A percentile compares a stretch with the other conserved stretches of the same genome.
These are phyloP conservation scores for Furcasterigmium furcatum DNA, from an alignment of 2,329 filamentous ascomycete genomes.

Conservation along the genomic window DNA sequence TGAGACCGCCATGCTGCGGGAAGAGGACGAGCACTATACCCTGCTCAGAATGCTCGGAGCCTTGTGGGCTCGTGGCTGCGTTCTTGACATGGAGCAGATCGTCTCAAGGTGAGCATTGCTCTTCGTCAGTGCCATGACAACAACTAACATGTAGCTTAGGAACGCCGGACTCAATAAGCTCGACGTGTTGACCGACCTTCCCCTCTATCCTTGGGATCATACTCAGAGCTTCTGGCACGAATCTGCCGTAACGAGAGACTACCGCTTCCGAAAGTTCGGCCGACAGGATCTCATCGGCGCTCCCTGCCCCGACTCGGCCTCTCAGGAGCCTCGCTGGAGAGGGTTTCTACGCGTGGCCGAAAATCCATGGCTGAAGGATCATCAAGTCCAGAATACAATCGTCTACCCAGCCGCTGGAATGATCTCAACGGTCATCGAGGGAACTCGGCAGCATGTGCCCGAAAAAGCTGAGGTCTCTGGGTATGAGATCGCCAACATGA, in stretches of 20 bases:
- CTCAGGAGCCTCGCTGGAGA: slow-evolving; percentile 44
- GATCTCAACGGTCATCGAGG: slow-evolving; percentile 46
- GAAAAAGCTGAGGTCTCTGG: slow-evolving; percentile 20
- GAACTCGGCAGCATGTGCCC: slow-evolving; percentile 34
- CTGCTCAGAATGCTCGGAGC: slow-evolving; percentile 28
- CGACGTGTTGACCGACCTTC: slow-evolving; percentile 37
- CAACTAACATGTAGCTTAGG: slow-evolving; percentile 7
- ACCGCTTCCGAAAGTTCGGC: slow-evolving; percentile 39
- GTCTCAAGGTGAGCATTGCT: slow-evolving; percentile 14
- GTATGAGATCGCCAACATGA: slow-evolving; percentile 42
- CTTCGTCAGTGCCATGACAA: too few relatives aligned
- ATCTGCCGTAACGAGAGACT: slow-evolving; percentile 38
- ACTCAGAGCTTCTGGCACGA: slow-evolving; percentile 51
- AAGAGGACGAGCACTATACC: slow-evolving; percentile 14
- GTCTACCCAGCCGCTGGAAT: slow-evolving; percentile 50
- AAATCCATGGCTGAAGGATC: slow-evolving; percentile 50
- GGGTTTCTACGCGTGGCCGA: slow-evolving; percentile 45
- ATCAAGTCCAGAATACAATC: slow-evolving; percentile 45
- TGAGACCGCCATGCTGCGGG: slow-evolving; percentile 21
- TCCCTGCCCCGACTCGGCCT: slow-evolving; percentile 37
- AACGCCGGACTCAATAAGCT: background rate
- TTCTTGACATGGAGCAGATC: slow-evolving; percentile 25
- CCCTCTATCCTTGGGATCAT: slow-evolving; percentile 54
- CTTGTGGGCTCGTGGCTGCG: slow-evolving; percentile 31
- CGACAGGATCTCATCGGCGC: slow-evolving; percentile 50